Base-by-base conservation (phyloP, 2,329 filamentous ascomycete species). In the Fusarium odoratissimum region DNA sequence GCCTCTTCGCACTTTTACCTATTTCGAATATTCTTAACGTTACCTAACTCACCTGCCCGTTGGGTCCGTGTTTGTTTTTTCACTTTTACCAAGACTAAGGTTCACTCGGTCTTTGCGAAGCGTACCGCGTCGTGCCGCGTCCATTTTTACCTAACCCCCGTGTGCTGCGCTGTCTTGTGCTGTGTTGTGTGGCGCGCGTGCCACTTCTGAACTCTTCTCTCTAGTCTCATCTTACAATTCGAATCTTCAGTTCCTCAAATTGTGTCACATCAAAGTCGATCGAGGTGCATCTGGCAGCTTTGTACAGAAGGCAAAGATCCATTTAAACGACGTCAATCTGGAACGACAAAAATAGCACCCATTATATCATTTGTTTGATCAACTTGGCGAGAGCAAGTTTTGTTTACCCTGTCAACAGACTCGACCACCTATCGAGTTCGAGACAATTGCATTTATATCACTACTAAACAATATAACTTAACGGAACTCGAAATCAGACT, bases 111-210 rank as follows among this genome's bases (percentile, higher is more conserved):
- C 44, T 44, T 25, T 46, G 30, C 55, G 35, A 73, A 69, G 19
- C 64, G 56, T 51, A 62, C 61, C 68, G 68, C 52, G 69, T 64
- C 69, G 67, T 67, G 41, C 68, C 71, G 71, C 64, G 68, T 74
- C 61, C 68, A 23, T 28, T 38, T 42, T 25, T 9, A 51, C 31
- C 31, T 25, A 16, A 54, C 25, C 46, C 48, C 37, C 56, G 51
- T 67, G 49, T 48, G 21, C 44, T 33, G 46, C n/a, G 48, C 19
- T 46, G 8, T 28, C 5, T 14, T 45, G 45, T n/a, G 44, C 28
- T 48, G 28, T 23, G 45, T 16, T 49, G 28, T 48, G 48, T 33
- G 30, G 46, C 30, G 64, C 64, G 56, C 60, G 60, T 69, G 40
- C 60, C 63, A 46, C 62, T 65, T 64, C 51, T 57, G 44, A 44